Conservation (phyloP, 1,284 basidiomycete genomes). For the Cutaneotrichosporon cavernicola region DNA sequence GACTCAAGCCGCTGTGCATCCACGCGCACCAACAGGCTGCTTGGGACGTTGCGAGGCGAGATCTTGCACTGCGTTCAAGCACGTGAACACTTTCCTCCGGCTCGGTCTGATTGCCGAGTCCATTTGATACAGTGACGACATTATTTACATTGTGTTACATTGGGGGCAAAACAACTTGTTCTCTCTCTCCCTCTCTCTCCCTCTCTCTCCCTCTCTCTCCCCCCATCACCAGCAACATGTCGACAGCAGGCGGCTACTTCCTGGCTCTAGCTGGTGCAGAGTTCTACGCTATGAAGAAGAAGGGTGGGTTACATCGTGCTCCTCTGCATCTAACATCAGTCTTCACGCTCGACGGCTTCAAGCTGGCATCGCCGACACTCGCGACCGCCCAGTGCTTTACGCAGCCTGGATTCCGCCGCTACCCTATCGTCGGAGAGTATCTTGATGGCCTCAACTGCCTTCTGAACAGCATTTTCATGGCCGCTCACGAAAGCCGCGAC, state of each 20-base stretch:
- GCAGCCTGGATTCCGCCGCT: slow-evolving; percentile 5
- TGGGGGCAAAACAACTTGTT: too few species aligned
- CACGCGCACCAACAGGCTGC: too few species aligned
- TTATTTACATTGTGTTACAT: too few species aligned
- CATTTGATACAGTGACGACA: too few species aligned
- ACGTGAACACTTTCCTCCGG: too few species aligned
- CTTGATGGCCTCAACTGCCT: slow-evolving; percentile 18
- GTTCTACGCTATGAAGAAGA: neutral
- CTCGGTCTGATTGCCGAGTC: too few species aligned
- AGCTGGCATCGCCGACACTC: neutral
- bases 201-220: neutral
- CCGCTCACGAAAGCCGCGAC: slow-evolving; percentile 2
- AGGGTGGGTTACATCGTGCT: neutral
- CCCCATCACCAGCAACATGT: neutral
- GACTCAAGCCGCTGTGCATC: too few species aligned
- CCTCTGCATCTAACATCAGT: neutral
- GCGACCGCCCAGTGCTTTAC: slow-evolving; percentile 10
- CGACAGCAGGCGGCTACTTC: slow-evolving; percentile 1
- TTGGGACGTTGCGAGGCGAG: too few species aligned
- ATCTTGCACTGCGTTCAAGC: too few species aligned
- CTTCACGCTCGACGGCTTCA: neutral
- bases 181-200: neutral
- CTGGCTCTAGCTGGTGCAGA: neutral
- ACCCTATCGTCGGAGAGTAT: slow-evolving; percentile 6
- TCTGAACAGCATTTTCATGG: slow-evolving; percentile 17